These are phyloP conservation scores for Jatropha multifida DNA, from an alignment of 441 rosid species.

Conservation along the genomic window DNA sequence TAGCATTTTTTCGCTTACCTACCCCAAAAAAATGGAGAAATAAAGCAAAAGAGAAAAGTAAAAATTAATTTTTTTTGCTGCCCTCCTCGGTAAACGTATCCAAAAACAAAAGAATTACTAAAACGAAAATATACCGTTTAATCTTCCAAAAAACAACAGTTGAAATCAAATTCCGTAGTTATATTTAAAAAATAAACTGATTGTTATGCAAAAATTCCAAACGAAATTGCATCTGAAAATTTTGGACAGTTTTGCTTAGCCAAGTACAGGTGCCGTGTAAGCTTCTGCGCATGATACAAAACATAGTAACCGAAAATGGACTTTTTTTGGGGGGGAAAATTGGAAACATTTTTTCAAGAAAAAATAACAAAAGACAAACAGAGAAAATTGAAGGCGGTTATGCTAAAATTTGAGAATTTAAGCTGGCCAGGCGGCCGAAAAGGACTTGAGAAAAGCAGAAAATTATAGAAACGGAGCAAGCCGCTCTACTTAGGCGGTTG, in stretches of 20 bases:
- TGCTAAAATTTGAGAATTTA: neutral
- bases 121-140: neutral
- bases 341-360: neutral
- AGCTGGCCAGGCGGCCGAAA: neutral
- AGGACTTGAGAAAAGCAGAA: neutral
- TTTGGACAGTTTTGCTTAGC: neutral
- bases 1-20: slow-evolving; percentile 15
- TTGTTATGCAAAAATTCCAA: neutral
- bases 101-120: too few species aligned
- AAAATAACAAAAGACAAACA: too few species aligned
- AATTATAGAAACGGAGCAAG: neutral
- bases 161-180: neutral
- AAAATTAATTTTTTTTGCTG: neutral
- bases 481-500: neutral
- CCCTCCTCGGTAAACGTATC: neutral
- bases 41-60: neutral
- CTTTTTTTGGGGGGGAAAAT: neutral
- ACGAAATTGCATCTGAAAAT: neutral
- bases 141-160: neutral
- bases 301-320: neutral
- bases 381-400: neutral
- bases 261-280: neutral
- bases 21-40: neutral
- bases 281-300: neutral
- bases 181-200: neutral